These are phyloP conservation scores for Bipolaris oryzae DNA, from an alignment of 2,329 filamentous ascomycete species.

Conservation along the genomic window DNA sequence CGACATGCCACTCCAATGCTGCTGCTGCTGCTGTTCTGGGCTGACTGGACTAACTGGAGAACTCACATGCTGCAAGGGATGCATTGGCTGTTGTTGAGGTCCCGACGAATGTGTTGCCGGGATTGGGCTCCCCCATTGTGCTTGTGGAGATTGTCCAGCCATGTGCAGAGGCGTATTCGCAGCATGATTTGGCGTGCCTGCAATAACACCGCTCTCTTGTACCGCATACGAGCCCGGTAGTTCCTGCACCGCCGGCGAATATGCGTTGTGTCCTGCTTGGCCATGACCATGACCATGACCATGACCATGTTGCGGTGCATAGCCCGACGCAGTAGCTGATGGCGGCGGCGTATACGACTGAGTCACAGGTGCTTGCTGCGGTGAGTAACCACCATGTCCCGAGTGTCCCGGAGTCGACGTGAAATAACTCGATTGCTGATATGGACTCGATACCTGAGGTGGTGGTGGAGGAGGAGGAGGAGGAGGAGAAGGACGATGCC, in stretches of 20 bases:
- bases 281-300: slow-evolving; percentile 25
- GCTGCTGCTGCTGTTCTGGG: slow-evolving; percentile 30
- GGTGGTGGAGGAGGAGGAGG: slow-evolving; percentile 19
- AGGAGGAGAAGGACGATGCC: slow-evolving; percentile 26
- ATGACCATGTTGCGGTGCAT: slow-evolving; percentile 15
- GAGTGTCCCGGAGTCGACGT: slow-evolving; percentile 28
- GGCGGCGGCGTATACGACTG: slow-evolving; percentile 23
- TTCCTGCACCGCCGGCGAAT: not conserved
- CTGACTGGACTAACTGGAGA: not conserved
- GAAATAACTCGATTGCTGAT: slow-evolving; percentile 31
- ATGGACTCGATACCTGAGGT: slow-evolving; percentile 23
- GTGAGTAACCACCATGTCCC: slow-evolving; percentile 38
- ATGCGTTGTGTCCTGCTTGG: slow-evolving; percentile 18
- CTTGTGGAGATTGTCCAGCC: slow-evolving; percentile 14
- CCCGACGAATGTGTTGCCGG: slow-evolving; percentile 12
- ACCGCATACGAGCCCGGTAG: slow-evolving; percentile 17
- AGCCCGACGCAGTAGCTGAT: slow-evolving; percentile 11
- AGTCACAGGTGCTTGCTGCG: slow-evolving; percentile 17
- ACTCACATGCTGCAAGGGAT: not conserved
- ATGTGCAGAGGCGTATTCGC: slow-evolving; percentile 18
- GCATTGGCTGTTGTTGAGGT: slow-evolving; percentile 4
- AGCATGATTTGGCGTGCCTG: slow-evolving; percentile 15
- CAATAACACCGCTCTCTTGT: slow-evolving; percentile 39
- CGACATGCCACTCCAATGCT: slow-evolving; percentile 33
- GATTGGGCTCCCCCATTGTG: slow-evolving; percentile 15